Percentiles rank a stretch among this genome's conserved stretches.
phyloP scores from a whole-genome alignment of 2,329 filamentous ascomycete species.

The Colletotrichum sp. region DNA sequence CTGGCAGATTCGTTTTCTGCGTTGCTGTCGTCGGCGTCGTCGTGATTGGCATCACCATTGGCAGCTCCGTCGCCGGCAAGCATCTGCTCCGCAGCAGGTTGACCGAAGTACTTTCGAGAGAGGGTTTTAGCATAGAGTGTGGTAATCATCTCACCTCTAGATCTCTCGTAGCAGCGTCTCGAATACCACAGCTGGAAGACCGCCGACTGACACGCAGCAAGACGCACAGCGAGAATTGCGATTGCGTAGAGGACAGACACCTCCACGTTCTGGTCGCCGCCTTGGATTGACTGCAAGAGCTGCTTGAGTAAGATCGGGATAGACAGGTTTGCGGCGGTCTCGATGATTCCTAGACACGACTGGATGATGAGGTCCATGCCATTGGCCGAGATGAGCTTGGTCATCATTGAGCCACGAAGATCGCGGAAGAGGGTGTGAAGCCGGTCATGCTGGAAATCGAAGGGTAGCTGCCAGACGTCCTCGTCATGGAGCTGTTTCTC shows the following conservation, averaged over 20 bases:
- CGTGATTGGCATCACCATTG: conserved; percentile 22
- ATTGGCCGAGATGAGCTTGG: conserved; percentile 75
- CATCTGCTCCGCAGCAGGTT: conserved; percentile 28
- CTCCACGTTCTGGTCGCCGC: conserved; percentile 50
- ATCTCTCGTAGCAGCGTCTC: conserved; percentile 83
- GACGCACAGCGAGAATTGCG: conserved; percentile 63
- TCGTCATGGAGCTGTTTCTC: conserved; percentile 73
- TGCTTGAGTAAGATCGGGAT: conserved; percentile 75
- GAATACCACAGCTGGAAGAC: conserved; percentile 82
- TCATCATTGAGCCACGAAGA: conserved; percentile 74
- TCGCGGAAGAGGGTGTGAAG: conserved; percentile 78
- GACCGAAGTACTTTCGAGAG: conserved; percentile 62
- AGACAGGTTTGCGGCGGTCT: conserved; percentile 60
- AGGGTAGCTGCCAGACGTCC: conserved; percentile 82
- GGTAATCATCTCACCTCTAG: conserved; percentile 83
- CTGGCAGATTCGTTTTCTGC: neutral
- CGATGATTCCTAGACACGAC: conserved; percentile 66
- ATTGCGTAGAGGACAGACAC: conserved; percentile 70
- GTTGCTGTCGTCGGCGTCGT: neutral
- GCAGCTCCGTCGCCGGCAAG: conserved; percentile 27
- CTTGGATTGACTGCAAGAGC: conserved; percentile 70
- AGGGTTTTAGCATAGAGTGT: conserved; percentile 84
- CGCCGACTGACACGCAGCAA: conserved; percentile 67
- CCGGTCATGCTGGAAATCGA: conserved; percentile 80
- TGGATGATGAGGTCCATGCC: conserved; percentile 78